A percentile compares a stretch with the other conserved stretches of the same genome.
phyloP scores from a whole-genome alignment of 495 filamentous ascomycete genomes.

The Evansstolkia leycettana region DNA sequence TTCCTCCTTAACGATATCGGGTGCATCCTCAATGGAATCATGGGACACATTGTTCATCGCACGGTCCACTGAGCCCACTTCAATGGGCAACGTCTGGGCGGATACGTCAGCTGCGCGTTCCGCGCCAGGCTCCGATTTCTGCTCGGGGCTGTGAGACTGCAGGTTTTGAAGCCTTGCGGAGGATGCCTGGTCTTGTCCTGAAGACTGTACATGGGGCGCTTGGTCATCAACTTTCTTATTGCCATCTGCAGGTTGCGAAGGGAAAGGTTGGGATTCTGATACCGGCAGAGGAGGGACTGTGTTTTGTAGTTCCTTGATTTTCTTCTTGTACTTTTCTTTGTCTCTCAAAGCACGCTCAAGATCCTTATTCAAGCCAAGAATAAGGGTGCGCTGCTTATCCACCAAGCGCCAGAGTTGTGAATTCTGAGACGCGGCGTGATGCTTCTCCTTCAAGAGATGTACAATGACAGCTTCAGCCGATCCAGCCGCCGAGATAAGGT shows the following conservation, averaged over 20 bases:
- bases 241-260: background rate
- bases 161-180: background rate
- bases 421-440: conserved; percentile 77
- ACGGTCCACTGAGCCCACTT: background rate
- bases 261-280: conserved; percentile 7
- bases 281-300: conserved; percentile 37
- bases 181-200: background rate
- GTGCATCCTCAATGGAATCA: no score
- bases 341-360: conserved; percentile 85
- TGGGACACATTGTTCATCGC: no score
- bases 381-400: conserved; percentile 90
- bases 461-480: conserved; percentile 83
- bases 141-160: background rate
- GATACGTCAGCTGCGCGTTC: background rate
- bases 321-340: conserved; percentile 87
- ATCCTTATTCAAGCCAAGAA: conserved; percentile 89
- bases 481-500: conserved; percentile 69
- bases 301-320: conserved; percentile 62
- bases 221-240: no score
- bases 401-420: conserved; percentile 88
- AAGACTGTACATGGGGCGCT: conserved; percentile 1
- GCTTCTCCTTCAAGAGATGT: conserved; percentile 82
- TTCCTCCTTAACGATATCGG: no score
- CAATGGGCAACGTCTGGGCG: background rate
- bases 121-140: background rate